Evolutionary conservation across 768 basidiomycete genomes (phyloP), one percentile per base, ranked within the genome.

Genomic region (Lactifluus volemus): DNA sequence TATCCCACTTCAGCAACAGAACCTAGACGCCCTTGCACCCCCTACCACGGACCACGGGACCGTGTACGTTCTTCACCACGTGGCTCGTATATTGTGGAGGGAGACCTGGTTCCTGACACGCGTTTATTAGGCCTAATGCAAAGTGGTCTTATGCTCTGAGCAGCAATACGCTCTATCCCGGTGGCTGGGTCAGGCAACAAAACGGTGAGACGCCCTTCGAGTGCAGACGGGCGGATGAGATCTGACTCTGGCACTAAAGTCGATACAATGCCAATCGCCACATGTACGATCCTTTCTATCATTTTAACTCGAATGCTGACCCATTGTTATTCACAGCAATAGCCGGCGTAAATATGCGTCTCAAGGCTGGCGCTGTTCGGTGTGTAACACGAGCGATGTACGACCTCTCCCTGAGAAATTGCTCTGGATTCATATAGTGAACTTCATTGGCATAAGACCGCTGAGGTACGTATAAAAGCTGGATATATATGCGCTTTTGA

Each of bases 131-230:
- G 1, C 49, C 61, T 7, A 82, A 83, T 61, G 75, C 78, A 29
- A 82, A 83, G 67, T 84, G 83, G 83, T 77, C 83, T 0, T 81
- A 83, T 68, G 70, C 71, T 60, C 67, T 83, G 45, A 82, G 81
- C 57, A 79, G 79, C 66, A 83, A 81, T 63, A 77, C 81, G n/a
- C 68, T 85, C 15, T 78, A 79, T 60, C 76, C 76, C 0, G 83
- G 83, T 12, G 83, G 83, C 0, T 85, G 83, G 83, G 80, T 81
- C 30, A 75, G 83, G 45, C 76, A 83, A 65, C 74, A 83, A 69
- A 82, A 82, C 56, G 67, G 81, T 80, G 51, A 14, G 75, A 54
- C 25, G 30, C 39, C 29, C 29, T 42, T 49, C 11, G 42, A 44
- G 50, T 41, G 15, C 19, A 29, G 11, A 21, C 2, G 2, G 38